phyloP scores from a whole-genome alignment of 331 rosid genomes.

The Stylosanthes scabra region DNA sequence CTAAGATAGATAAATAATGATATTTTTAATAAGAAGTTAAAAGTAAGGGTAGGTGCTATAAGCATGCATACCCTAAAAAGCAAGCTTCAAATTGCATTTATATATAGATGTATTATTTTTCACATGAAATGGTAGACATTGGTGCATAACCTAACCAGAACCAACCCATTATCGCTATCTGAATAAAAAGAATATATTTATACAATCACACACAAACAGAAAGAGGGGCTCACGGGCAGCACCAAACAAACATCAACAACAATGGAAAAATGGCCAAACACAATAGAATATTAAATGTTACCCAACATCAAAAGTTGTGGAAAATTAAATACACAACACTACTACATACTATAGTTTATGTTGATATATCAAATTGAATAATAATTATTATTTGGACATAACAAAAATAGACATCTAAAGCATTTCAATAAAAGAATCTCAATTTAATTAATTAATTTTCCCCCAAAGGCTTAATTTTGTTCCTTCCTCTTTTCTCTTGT shows the following conservation, averaged over 20 bases:
- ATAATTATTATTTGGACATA: no score
- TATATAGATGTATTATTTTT: not conserved
- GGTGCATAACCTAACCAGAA: slow-evolving; percentile 29
- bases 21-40: not conserved
- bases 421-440: no score
- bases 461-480: no score
- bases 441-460: no score
- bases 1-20: no score
- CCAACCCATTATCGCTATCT: slow-evolving; percentile 36
- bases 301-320: no score
- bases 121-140: slow-evolving; percentile 9
- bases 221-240: slow-evolving; percentile 70
- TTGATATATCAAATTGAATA: no score
- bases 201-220: slow-evolving; percentile 56
- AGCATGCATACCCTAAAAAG: slow-evolving; percentile 26
- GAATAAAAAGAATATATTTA: slow-evolving; percentile 49
- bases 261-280: slow-evolving; percentile 38
- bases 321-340: no score
- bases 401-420: no score
- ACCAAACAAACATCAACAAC: slow-evolving; percentile 54
- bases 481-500: no score
- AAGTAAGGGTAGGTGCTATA: slow-evolving; percentile 38
- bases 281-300: not conserved
- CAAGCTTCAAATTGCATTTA: not conserved
- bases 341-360: no score